phyloP scores from a whole-genome alignment of 371 early-diverging fungal genomes.

The Funneliformis caledonium region DNA sequence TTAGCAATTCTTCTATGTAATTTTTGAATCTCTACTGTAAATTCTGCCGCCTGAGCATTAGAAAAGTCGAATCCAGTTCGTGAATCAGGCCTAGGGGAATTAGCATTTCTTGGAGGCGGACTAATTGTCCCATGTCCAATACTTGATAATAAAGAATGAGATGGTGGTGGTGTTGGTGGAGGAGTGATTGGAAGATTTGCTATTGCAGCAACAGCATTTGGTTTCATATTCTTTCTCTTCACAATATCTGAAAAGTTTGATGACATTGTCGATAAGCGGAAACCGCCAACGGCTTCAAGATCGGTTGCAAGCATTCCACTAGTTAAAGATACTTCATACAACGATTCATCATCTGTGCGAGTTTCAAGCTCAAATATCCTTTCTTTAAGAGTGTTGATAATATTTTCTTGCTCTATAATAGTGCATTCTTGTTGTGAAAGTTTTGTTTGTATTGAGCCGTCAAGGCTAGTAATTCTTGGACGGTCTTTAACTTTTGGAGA shows the following conservation, averaged over 20 bases:
- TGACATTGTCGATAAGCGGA: not conserved
- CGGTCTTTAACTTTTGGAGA: not conserved
- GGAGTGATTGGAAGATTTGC: not conserved
- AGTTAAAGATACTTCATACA: not conserved
- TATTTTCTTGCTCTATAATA: conserved; percentile 35
- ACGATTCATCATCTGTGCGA: not conserved
- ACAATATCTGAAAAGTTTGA: not conserved
- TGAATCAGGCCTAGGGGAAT: not conserved
- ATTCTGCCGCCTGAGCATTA: not conserved
- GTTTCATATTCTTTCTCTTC: not conserved
- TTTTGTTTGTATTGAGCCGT: conserved; percentile 32
- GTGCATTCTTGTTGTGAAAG: conserved; percentile 32
- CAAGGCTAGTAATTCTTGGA: not conserved
- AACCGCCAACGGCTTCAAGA: conserved; percentile 11
- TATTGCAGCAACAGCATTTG: not conserved
- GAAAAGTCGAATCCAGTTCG: not conserved
- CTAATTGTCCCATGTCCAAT: not conserved
- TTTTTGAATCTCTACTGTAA: conserved; percentile 40
- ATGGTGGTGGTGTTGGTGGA: conserved; percentile 3
- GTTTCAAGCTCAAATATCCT: conserved; percentile 27
- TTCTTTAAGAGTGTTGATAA: conserved; percentile 40
- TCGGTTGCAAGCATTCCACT: conserved; percentile 6
- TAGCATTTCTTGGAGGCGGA: not conserved
- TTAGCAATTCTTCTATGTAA: conserved; percentile 40
- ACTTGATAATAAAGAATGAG: not conserved